phyloP scores from a whole-genome alignment of 805 yeast genomes.

The Saccharomyces eubayanus region DNA sequence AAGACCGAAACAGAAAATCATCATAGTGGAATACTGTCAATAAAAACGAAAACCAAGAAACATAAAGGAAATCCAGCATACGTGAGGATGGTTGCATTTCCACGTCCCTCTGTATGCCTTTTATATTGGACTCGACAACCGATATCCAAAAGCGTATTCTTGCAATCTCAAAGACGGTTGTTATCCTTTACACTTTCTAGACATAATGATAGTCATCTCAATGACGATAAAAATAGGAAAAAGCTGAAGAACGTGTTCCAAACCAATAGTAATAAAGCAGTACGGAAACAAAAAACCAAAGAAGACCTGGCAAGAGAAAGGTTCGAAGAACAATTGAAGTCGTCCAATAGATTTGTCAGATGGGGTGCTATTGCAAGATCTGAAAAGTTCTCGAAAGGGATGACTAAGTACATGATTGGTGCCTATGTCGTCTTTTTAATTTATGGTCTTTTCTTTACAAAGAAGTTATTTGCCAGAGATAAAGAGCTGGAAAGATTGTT shows the following conservation, averaged over 20 bases:
- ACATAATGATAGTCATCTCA: neutral
- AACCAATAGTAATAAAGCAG: slow-evolving; percentile 3
- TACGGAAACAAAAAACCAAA: slow-evolving; percentile 23
- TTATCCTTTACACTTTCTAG: neutral
- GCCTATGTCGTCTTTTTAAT: slow-evolving; percentile 48
- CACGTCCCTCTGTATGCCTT: neutral
- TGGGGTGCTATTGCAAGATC: slow-evolving; percentile 50
- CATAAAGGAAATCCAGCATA: neutral
- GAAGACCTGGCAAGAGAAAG: slow-evolving; percentile 29
- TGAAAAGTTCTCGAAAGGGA: slow-evolving; percentile 48
- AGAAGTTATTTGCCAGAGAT: slow-evolving; percentile 58
- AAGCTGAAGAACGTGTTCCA: neutral
- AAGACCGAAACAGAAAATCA: neutral
- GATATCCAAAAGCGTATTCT: neutral
- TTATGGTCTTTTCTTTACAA: slow-evolving; percentile 57
- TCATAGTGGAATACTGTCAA: neutral
- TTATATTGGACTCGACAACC: neutral
- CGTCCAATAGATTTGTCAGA: slow-evolving; percentile 33
- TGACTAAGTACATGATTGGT: slow-evolving; percentile 58
- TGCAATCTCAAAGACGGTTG: neutral
- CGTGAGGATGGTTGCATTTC: neutral
- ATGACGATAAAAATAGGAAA: neutral
- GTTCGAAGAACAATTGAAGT: slow-evolving; percentile 30
- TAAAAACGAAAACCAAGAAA: neutral
- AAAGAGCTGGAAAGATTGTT: slow-evolving; percentile 43